phyloP scores from a whole-genome alignment of 2,329 filamentous ascomycete species.

The Colletotrichum sp. region DNA sequence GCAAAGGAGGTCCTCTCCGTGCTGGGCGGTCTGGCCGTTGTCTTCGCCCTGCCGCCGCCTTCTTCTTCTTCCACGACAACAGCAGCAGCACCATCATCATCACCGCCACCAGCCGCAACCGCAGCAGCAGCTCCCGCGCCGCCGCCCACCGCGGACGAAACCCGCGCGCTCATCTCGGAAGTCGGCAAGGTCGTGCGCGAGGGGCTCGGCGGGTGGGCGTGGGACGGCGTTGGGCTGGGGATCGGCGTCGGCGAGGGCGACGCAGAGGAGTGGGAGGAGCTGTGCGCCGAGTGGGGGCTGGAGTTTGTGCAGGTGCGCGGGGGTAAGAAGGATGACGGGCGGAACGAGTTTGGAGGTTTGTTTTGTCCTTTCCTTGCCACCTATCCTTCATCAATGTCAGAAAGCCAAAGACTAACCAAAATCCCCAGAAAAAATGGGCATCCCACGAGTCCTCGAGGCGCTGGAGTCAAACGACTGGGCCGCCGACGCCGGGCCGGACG shows the following conservation, averaged over 20 bases:
- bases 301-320: constrained; percentile 66
- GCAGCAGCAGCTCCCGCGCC: not conserved
- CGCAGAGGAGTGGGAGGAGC: constrained; percentile 65
- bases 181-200: constrained; percentile 61
- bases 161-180: constrained; percentile 51
- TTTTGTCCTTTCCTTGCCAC: constrained; percentile 5
- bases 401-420: constrained; percentile 23
- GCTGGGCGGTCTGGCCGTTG: constrained; percentile 64
- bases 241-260: constrained; percentile 56
- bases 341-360: constrained; percentile 66
- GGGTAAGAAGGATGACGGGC: constrained; percentile 37
- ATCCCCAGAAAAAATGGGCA: constrained; percentile 59
- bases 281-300: constrained; percentile 60
- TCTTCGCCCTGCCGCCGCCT: constrained; percentile 46
- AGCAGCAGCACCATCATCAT: too few relatives aligned
- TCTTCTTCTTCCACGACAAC: not conserved
- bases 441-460: constrained; percentile 64
- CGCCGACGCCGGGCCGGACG: constrained; percentile 31
- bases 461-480: constrained; percentile 71
- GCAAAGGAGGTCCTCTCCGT: constrained; percentile 67
- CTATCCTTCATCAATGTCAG: not conserved
- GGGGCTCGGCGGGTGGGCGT: constrained; percentile 64
- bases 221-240: constrained; percentile 69
- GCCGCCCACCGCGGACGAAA: constrained; percentile 20
- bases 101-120: not conserved